phyloP scores from a whole-genome alignment of 495 filamentous ascomycete genomes.

The Polyplosphaeria fusca region DNA sequence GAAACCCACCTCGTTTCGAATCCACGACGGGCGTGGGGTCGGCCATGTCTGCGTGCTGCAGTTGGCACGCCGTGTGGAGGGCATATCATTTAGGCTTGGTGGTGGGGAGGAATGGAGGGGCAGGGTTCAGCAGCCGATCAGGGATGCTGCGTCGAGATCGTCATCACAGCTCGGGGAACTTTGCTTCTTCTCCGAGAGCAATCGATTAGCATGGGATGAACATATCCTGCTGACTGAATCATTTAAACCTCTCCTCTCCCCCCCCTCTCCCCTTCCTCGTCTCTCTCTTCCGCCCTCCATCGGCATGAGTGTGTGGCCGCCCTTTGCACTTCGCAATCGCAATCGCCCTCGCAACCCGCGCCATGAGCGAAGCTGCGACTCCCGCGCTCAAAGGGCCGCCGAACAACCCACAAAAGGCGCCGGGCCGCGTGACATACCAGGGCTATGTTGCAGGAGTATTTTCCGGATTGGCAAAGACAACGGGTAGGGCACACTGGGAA shows the following conservation, averaged over 20 bases:
- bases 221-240: neutral
- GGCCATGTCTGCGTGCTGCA: too few species aligned
- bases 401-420: constrained; percentile 13
- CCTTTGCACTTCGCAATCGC: too few species aligned
- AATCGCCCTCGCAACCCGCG: too few species aligned
- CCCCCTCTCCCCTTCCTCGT: neutral
- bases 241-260: neutral
- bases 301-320: constrained; percentile 3
- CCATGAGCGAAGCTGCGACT: constrained; percentile 18
- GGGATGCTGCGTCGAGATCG: neutral
- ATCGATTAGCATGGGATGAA: neutral
- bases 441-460: constrained; percentile 95
- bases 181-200: constrained; percentile 18
- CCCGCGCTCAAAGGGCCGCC: neutral
- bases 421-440: constrained; percentile 58
- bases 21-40: constrained; percentile 4
- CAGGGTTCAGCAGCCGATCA: constrained; percentile 7
- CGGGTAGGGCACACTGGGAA: constrained; percentile 55
- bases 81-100: neutral
- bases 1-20: constrained; percentile 35
- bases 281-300: too few species aligned
- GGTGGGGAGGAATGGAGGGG: constrained; percentile 3
- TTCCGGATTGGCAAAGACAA: constrained; percentile 85
- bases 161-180: constrained; percentile 16
- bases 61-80: too few species aligned